These are phyloP conservation scores for Mycena chlorophos DNA, from an alignment of 768 basidiomycete species.

Conservation along the genomic window DNA sequence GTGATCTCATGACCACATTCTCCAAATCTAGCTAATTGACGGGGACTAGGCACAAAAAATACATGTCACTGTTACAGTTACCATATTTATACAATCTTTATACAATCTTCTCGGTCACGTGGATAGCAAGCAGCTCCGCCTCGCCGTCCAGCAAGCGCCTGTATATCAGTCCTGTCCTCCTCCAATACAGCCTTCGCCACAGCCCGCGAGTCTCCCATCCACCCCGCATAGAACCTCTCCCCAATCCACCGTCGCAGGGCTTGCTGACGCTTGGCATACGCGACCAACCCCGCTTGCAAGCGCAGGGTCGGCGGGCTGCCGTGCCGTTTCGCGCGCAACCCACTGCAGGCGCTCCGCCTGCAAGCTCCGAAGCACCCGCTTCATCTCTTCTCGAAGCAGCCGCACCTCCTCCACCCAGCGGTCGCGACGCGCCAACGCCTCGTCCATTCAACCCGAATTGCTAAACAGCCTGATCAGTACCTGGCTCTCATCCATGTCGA, in stretches of 20 bases:
- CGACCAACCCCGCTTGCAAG: not conserved
- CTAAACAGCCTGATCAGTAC: not conserved
- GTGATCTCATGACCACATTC: no score
- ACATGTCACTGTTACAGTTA: no score
- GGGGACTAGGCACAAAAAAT: no score
- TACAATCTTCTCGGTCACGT: not conserved
- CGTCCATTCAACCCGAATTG: slow-evolving; percentile 25
- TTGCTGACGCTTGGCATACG: not conserved
- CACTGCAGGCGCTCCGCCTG: not conserved
- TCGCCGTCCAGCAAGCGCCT: not conserved
- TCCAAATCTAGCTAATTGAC: no score
- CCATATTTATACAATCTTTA: no score
- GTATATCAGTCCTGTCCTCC: not conserved
- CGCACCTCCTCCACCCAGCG: slow-evolving; percentile 26
- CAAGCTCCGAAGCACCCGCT: slow-evolving; percentile 3
- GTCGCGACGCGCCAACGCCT: slow-evolving; percentile 15
- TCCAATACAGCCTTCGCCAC: not conserved
- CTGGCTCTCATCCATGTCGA: not conserved
- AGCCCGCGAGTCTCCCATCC: not conserved
- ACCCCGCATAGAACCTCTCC: not conserved
- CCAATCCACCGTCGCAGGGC: not conserved
- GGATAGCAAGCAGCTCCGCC: not conserved
- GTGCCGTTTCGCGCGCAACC: not conserved
- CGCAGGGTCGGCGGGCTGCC: not conserved
- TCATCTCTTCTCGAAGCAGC: slow-evolving; percentile 25